phyloP scores from a whole-genome alignment of 2,329 filamentous ascomycete species.

The Exserohilum turcica region DNA sequence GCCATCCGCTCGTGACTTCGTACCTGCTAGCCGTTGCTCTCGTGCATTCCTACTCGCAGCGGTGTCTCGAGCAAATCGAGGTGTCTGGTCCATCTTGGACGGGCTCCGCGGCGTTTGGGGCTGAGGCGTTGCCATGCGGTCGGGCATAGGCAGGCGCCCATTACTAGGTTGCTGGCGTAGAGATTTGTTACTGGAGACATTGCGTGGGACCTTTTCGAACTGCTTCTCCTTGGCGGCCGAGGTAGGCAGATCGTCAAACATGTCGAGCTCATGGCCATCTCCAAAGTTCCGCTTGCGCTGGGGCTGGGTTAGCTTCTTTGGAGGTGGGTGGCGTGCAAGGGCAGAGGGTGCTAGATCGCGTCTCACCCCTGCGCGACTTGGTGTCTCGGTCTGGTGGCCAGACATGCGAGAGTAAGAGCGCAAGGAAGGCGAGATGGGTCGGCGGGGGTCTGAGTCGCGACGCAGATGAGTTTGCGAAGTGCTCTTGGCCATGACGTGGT shows the following conservation, averaged over 20 bases:
- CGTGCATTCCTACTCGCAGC: constrained; percentile 68
- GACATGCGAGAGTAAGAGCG: constrained; percentile 56
- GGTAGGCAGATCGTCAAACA: constrained; percentile 92
- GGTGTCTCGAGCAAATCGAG: constrained; percentile 69
- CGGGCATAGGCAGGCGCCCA: constrained; percentile 48
- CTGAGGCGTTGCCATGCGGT: constrained; percentile 54
- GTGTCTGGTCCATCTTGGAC: constrained; percentile 58
- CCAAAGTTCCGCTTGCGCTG: constrained; percentile 65
- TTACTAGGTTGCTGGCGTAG: constrained; percentile 58
- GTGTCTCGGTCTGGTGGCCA: constrained; percentile 56
- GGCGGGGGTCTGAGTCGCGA: constrained; percentile 75
- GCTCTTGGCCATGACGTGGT: constrained; percentile 75
- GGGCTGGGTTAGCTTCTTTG: constrained; percentile 54
- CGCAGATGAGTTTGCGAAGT: constrained; percentile 74
- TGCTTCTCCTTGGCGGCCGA: constrained; percentile 80
- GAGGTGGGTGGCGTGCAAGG: constrained; percentile 57
- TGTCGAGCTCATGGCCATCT: constrained; percentile 88
- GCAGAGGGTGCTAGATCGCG: constrained; percentile 56
- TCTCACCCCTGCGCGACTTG: constrained; percentile 52
- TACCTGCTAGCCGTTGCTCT: constrained; percentile 61
- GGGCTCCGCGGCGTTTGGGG: constrained; percentile 63
- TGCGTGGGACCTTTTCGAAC: constrained; percentile 79
- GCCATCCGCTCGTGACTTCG: constrained; percentile 52
- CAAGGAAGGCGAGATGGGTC: constrained; percentile 53
- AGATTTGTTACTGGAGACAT: constrained; percentile 69